Evolutionary conservation across 2,329 filamentous ascomycete genomes (phyloP), one percentile per base, ranked within the genome.

Genomic region (Botrytis sinoallii): DNA sequence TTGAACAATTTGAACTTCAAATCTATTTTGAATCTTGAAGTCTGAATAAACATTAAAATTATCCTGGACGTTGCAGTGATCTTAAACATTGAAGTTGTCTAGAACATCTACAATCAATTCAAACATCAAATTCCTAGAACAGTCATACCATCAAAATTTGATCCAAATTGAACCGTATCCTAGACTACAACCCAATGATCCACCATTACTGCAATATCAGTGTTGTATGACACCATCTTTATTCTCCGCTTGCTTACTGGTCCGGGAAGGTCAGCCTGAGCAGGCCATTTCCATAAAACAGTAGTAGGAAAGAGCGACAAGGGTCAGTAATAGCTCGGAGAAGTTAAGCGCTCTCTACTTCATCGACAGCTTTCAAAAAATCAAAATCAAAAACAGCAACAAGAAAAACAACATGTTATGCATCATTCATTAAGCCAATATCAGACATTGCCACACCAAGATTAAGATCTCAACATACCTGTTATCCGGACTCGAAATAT

Each of bases 31-130:
- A 25, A 16, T 6, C 6, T 4, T 16, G 12, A 55, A 55, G 1
- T n/a, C n/a, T n/a, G 4, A n/a, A 4, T 55, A 55, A 12, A n/a
- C 0, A 1, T 16, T 1, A 3, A n/a, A 7, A 7, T n/a, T 12
- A 6, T 16, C 25, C 48, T n/a, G 2, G 12, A 55, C 1, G 3
- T 52, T 4, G 4, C 1, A 25, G 10, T n/a, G 10, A 52, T 48
- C 22, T 12, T 48, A 9, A 12, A 10, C 22, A 48, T 52, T 52
- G 46, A 52, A 52, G 22, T 52, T 52, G 5, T 14, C 48, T 52
- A 4, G 48, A 52, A n/a, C 25, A 52, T n/a, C 25, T 44, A 52
- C 25, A 52, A 55, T 55, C 4, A 16, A 16, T 14, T 52, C 10
- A n/a, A 52, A n/a, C 48, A 52, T 52, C 25, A 6, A n/a, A 16